Evolutionary conservation across 225 moss, liverwort and hornwort genomes (phyloP), one percentile per base, ranked within the genome.

Genomic region (Physcomitrium patens): DNA sequence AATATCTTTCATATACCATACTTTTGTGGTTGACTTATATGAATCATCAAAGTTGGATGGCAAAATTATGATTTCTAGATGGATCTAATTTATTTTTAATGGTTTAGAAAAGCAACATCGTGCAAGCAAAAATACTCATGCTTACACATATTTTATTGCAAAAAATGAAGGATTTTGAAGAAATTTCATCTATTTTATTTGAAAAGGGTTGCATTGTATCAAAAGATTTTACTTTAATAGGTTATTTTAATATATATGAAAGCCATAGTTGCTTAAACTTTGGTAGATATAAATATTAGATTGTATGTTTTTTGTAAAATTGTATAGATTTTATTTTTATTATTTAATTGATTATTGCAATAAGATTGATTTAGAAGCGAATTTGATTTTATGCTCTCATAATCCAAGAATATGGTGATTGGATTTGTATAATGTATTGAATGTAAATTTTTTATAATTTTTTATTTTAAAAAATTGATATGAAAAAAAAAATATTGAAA

Each of bases 181-280:
- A 20, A 55, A 76, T 69, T 72, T 43, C 56, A n/a, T 84, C 74
- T 80, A 84, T 57, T 67, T 74, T 84, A 80, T 70, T 56, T 72
- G 71, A 67, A 7, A 44, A 57, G 12, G 62, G 62, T 50, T 72
- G 57, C 46, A 52, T 68, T 71, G 20, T 61, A 37, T 64, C 23
- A 10, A 24, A 68, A 46, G 43, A 16, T n/a, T 64, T 76, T 71
- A 11, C 75, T 56, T 54, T 56, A 1, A 28, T 10, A 26, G 47
- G n/a, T 15, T 17, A 48, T 27, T 79, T 13, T 62, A 16, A 8
- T 17, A 13, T 20, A 11, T 67, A 23, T 55, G 67, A 56, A 16
- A 22, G 55, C 46, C 57, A 63, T 9, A 22, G 11, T 51, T 54
- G 54, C 66, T 20, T 68, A 60, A 41, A 75, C 42, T 48, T 3